These are phyloP conservation scores for Xylaria sp. DNA, from an alignment of 495 filamentous ascomycete genomes.

Conservation along the genomic window DNA sequence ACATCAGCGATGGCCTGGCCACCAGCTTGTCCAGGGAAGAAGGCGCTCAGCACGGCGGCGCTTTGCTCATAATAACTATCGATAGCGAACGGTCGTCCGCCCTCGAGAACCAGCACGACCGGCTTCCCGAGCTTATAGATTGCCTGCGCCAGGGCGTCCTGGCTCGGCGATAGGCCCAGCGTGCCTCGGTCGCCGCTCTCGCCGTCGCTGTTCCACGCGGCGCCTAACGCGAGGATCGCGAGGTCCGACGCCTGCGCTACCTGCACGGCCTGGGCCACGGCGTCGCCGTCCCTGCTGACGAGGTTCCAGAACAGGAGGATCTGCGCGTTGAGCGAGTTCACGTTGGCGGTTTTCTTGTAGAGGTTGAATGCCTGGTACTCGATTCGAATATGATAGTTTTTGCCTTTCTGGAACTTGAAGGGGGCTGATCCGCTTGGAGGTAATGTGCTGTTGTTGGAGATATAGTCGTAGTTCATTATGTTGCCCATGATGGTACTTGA, in stretches of 20 bases:
- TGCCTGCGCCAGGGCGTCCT: slow-evolving; percentile 43
- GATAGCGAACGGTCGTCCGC: slow-evolving; percentile 52
- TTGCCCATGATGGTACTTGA: slow-evolving; percentile 41
- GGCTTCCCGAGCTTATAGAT: slow-evolving; percentile 51
- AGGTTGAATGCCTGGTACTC: slow-evolving; percentile 55
- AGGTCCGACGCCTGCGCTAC: slow-evolving; percentile 47
- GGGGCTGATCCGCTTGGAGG: slow-evolving; percentile 44
- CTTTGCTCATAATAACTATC: slow-evolving; percentile 49
- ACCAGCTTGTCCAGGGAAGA: slow-evolving; percentile 54
- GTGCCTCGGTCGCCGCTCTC: slow-evolving; percentile 53
- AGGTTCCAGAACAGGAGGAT: slow-evolving; percentile 56
- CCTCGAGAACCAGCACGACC: slow-evolving; percentile 50
- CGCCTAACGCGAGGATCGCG: slow-evolving; percentile 51
- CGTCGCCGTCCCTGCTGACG: slow-evolving; percentile 43
- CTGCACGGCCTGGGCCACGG: slow-evolving; percentile 44
- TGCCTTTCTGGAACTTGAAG: slow-evolving; percentile 47
- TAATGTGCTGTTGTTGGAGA: slow-evolving; percentile 35
- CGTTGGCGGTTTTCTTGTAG: slow-evolving; percentile 49
- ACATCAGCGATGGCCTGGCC: slow-evolving; percentile 57
- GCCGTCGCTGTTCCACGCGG: slow-evolving; percentile 54
- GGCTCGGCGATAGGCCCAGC: slow-evolving; percentile 44
- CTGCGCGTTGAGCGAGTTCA: slow-evolving; percentile 52
- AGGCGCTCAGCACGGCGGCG: slow-evolving; percentile 46
- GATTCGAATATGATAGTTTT: slow-evolving; percentile 47
- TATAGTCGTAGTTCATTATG: slow-evolving; percentile 42